Conservation (phyloP, 805 yeast species). For the Saturnispora serradocipensis region DNA sequence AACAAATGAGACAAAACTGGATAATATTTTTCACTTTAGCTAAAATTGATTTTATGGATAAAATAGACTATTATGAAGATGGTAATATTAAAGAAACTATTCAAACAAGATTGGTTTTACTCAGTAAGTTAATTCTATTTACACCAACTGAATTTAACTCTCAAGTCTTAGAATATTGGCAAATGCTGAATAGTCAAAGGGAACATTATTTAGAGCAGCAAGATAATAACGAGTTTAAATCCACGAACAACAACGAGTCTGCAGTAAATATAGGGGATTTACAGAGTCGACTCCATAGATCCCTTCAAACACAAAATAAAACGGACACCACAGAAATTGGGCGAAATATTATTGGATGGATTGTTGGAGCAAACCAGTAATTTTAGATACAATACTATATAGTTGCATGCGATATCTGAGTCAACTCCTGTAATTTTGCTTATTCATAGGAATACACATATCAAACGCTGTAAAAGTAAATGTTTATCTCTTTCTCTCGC, state of each 20-base stretch:
- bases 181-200: conserved; percentile 29
- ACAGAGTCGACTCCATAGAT: conserved; percentile 23
- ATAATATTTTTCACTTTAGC: conserved; percentile 67
- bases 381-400: not conserved
- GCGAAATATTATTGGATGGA: conserved; percentile 29
- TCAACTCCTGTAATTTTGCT: not conserved
- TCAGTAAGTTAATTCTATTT: conserved; percentile 41
- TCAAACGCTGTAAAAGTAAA: not conserved
- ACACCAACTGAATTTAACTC: conserved; percentile 49
- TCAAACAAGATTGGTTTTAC: conserved; percentile 39
- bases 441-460: not conserved
- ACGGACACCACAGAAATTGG: conserved; percentile 22
- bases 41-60: conserved; percentile 31
- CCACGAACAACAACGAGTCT: not conserved
- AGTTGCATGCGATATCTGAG: not conserved
- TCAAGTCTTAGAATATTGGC: conserved; percentile 57
- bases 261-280: conserved; percentile 12
- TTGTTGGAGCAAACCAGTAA: conserved; percentile 23
- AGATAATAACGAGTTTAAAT: not conserved
- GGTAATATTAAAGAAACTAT: conserved; percentile 9
- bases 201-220: conserved; percentile 18
- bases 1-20: conserved; percentile 40
- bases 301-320: conserved; percentile 22
- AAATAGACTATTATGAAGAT: conserved; percentile 10
- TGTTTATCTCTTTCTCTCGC: not conserved